Conservation (phyloP, 306 rosid species). For the Dryas alaskensis region DNA sequence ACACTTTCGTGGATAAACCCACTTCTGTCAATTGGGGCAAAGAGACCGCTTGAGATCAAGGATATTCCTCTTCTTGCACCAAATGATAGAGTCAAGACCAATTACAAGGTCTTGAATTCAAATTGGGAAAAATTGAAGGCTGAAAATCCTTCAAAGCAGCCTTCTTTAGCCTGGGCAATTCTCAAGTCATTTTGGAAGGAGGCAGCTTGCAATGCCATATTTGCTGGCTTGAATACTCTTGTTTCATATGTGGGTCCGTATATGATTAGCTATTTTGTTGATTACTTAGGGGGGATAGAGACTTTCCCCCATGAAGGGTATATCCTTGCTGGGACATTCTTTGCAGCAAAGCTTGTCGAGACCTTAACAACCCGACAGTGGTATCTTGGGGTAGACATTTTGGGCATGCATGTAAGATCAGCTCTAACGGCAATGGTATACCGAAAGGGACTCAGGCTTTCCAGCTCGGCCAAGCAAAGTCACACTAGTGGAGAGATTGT, state of each 20-base stretch:
- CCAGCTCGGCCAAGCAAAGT: slow-evolving; percentile 89
- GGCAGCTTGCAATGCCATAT: slow-evolving; percentile 87
- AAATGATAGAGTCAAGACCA: slow-evolving; percentile 74
- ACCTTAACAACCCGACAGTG: slow-evolving; percentile 90
- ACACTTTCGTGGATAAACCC: slow-evolving; percentile 88
- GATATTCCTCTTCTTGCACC: slow-evolving; percentile 96
- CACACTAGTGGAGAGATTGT: slow-evolving; percentile 98
- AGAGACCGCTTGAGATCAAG: slow-evolving; percentile 92
- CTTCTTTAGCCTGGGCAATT: slow-evolving; percentile 93
- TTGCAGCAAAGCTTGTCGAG: slow-evolving; percentile 86
- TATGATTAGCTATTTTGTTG: slow-evolving; percentile 94
- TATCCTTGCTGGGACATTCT: slow-evolving; percentile 83
- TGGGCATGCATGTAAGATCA: slow-evolving; percentile 98
- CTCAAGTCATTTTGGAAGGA: slow-evolving; percentile 91
- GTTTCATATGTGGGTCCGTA: slow-evolving; percentile 96
- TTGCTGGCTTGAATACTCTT: slow-evolving; percentile 89
- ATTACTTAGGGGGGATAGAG: slow-evolving; percentile 84
- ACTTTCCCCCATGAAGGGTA: slow-evolving; percentile 85
- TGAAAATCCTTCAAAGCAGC: slow-evolving; percentile 51
- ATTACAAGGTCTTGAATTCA: slow-evolving; percentile 68
- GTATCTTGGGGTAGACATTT: slow-evolving; percentile 96
- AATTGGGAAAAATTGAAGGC: slow-evolving; percentile 92
- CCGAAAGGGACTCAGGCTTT: slow-evolving; percentile 82
- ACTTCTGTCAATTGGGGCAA: slow-evolving; percentile 79
- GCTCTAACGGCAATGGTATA: slow-evolving; percentile 96